phyloP scores from a whole-genome alignment of 1,139 yeast species.

The Arxiozyma slooffiae region DNA sequence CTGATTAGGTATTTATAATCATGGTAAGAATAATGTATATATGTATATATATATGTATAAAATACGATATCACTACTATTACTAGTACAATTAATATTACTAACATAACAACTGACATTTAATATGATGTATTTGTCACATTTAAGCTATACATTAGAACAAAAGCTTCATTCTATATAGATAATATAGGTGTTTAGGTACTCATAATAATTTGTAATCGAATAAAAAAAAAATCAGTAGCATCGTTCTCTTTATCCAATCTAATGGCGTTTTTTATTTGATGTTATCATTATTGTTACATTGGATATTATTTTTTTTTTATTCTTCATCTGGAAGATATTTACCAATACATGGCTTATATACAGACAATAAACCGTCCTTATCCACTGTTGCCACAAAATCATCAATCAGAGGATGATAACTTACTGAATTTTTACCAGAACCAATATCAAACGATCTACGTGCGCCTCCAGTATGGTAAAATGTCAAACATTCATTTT shows the following conservation, averaged over 20 bases:
- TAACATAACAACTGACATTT: neutral
- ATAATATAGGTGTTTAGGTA: too few relatives aligned
- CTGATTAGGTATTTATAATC: neutral
- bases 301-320: too few relatives aligned
- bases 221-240: too few relatives aligned
- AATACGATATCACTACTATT: too few relatives aligned
- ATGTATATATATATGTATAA: too few relatives aligned
- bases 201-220: too few relatives aligned
- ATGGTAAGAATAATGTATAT: too few relatives aligned
- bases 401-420: conserved; percentile 23
- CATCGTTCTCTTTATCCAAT: too few relatives aligned
- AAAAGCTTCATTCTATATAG: neutral
- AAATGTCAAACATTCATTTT: conserved; percentile 21
- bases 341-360: conserved; percentile 27
- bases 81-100: neutral
- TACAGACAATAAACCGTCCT: conserved; percentile 25
- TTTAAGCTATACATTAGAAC: too few relatives aligned
- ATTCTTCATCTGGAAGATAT: conserved; percentile 11
- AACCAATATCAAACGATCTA: conserved; percentile 13
- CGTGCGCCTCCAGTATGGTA: conserved; percentile 30
- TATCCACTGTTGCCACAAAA: conserved; percentile 23
- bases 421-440: conserved; percentile 20
- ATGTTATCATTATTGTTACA: neutral
- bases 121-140: neutral
- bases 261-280: neutral